Evolutionary conservation across 2,329 filamentous ascomycete genomes (phyloP).

Genomic region (Alternaria tenuissima): DNA sequence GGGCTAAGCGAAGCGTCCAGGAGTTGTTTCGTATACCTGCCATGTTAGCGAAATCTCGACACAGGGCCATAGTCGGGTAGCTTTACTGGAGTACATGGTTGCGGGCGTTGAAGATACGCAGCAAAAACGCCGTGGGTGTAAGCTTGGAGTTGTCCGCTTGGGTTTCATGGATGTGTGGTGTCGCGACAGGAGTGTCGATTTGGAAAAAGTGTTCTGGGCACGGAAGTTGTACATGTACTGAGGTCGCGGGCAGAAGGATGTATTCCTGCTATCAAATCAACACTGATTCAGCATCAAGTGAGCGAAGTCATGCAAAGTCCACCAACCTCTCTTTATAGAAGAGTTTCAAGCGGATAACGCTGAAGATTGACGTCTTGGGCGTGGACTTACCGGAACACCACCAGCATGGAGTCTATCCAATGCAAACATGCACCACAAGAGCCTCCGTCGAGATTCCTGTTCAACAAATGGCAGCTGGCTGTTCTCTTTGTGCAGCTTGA

Average conservation of each 20-base stretch:
- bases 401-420: constrained; percentile 11
- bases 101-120: constrained; percentile 8
- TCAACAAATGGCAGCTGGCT: constrained; percentile 3
- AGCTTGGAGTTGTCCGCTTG: background rate
- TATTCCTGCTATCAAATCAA: background rate
- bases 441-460: constrained; percentile 14
- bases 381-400: constrained; percentile 2
- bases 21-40: constrained; percentile 6
- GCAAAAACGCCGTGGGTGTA: background rate
- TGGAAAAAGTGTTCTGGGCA: background rate
- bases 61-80: background rate
- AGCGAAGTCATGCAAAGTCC: too few species aligned
- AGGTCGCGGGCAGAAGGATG: background rate
- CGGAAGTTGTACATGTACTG: background rate
- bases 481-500: constrained; percentile 19
- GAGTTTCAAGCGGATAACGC: background rate
- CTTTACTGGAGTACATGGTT: constrained; percentile 1
- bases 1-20: constrained; percentile 11
- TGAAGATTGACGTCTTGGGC: background rate
- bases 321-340: too few species aligned
- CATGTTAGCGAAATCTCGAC: background rate
- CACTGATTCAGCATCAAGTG: background rate
- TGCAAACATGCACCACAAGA: constrained; percentile 17
- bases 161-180: background rate
- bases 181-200: background rate